Base-by-base conservation (phyloP, 257 asterid genomes). In the Nicotiana knightiana region DNA sequence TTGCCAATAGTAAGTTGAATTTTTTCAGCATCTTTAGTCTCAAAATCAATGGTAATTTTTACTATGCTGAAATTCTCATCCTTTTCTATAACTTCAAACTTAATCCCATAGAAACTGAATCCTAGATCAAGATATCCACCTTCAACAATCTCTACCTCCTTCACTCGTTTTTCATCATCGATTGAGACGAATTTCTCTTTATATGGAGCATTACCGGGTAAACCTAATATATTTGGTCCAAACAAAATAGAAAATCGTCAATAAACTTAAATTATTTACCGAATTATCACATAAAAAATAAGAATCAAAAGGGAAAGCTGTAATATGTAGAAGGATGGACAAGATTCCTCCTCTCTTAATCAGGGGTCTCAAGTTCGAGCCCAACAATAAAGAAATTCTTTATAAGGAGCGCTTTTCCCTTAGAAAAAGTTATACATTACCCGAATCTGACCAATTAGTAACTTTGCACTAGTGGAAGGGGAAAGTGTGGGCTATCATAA, bases 81-180 rank as follows among this genome's bases (percentile, higher is more conserved):
- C 4, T 48, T 46, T 12, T 71, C 61, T 13, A 46, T 12, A 9
- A 71, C 30, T 71, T 71, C 79, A 24, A 24, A 24, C 13, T 21
- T 46, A 30, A 71, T 0, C 10, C 21, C 3, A 24, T 24, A 71
- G 1, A 48, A 71, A 12, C 4, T 71, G 61, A 71, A 71, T 24
- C 79, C 61, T 21, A 71, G 21, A 71, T 71, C 79, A 71, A 71
- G 79, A 13, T 2, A 71, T 46, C 61, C 79, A 46, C 79, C 79
- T 71, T 71, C 79, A 71, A 71, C 39, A 46, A 12, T 6, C 61
- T 71, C 61, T 13, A 46, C 21, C 46, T 3, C 24, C 79, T 71
- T 71, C 7, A 71, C 61, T 71, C 39, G 51, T 71, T 13, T 71
- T 0, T 0, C 39, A 71, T 71, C 61, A 13, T 48, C 79, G 35